Evolutionary conservation across 2,329 filamentous ascomycete species (phyloP).

Genomic region (Penicillium sp.): DNA sequence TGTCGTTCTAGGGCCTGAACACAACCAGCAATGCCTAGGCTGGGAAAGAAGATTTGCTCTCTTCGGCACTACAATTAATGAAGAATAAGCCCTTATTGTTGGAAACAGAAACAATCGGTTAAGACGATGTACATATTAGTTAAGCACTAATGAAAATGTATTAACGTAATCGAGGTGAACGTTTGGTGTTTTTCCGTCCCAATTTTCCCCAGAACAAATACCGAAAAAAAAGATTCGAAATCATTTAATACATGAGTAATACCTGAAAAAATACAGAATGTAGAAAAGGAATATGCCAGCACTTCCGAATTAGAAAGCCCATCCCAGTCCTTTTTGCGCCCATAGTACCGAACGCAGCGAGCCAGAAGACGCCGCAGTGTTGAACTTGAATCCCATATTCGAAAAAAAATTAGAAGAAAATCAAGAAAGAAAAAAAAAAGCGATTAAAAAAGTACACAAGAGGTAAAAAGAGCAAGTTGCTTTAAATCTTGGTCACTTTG

Average conservation of each 20-base stretch:
- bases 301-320: slow-evolving; percentile 9
- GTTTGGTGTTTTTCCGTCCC: background rate
- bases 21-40: slow-evolving; percentile 41
- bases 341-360: slow-evolving; percentile 10
- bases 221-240: background rate
- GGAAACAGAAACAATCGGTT: background rate
- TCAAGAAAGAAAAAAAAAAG: background rate
- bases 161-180: background rate
- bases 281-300: slow-evolving; percentile 14
- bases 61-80: slow-evolving; percentile 59
- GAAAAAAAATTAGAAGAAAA: background rate
- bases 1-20: slow-evolving; percentile 22
- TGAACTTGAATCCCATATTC: slow-evolving; percentile 4
- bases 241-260: slow-evolving; percentile 9
- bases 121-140: background rate
- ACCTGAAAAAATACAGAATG: slow-evolving; percentile 5
- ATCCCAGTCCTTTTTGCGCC: slow-evolving; percentile 13
- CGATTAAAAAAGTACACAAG: background rate
- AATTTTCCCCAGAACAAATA: slow-evolving; percentile 3
- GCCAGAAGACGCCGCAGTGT: slow-evolving; percentile 9
- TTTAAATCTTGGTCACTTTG: slow-evolving; percentile 42
- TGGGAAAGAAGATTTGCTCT: slow-evolving; percentile 64
- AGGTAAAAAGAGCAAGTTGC: no score
- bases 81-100: slow-evolving; percentile 11
- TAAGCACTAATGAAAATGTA: background rate